Evolutionary conservation across 163 green algal species (phyloP).

Genomic region (Chlorella variabilis): DNA sequence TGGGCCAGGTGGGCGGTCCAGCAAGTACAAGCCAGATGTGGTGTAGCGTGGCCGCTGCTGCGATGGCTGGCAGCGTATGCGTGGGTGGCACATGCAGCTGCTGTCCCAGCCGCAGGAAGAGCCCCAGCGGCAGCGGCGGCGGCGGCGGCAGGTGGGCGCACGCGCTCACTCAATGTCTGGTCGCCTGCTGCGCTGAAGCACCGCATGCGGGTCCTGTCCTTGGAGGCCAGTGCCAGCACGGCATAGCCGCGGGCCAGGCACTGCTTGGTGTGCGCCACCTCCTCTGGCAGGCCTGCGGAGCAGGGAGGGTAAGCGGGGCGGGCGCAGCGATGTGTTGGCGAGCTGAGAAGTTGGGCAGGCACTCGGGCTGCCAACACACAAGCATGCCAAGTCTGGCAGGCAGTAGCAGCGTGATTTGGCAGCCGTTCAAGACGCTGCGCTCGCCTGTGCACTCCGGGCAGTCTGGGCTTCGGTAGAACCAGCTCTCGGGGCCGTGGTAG

Average conservation of each 20-base stretch:
- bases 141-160: too few relatives aligned
- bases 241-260: constrained; percentile 8
- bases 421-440: too few relatives aligned
- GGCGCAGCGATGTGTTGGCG: neutral
- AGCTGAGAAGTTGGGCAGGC: neutral
- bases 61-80: too few relatives aligned
- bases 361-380: neutral
- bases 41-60: too few relatives aligned
- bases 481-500: constrained; percentile 20
- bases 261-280: constrained; percentile 14
- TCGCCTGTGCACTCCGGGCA: constrained; percentile 20
- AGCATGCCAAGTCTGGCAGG: too few relatives aligned
- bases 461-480: constrained; percentile 20
- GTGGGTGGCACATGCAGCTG: too few relatives aligned
- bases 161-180: neutral
- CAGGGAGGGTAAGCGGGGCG: neutral
- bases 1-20: too few relatives aligned
- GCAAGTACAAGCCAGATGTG: neutral
- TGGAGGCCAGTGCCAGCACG: neutral
- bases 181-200: neutral
- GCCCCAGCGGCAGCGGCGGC: too few relatives aligned
- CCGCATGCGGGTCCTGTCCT: neutral
- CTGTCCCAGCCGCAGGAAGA: too few relatives aligned
- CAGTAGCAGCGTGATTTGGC: too few relatives aligned
- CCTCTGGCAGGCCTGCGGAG: neutral